Evolutionary conservation across 2,329 filamentous ascomycete genomes (phyloP), one percentile per base, ranked within the genome.

Genomic region (Microdochium bolleyi): DNA sequence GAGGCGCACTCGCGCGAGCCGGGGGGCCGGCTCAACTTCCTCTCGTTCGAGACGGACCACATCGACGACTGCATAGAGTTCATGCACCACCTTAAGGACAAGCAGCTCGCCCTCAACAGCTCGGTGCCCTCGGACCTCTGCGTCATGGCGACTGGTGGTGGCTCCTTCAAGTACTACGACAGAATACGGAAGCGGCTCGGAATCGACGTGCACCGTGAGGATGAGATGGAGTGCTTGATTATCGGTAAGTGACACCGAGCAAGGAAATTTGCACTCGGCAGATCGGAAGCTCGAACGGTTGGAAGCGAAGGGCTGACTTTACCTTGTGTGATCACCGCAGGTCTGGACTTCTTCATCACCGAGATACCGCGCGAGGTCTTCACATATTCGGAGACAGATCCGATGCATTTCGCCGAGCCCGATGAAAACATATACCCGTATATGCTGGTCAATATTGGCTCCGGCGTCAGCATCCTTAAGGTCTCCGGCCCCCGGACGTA

Each of bases 151-250:
- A 99, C 94, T 0, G 94, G 94, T 5, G 94, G 94, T 25, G 94
- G 94, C 21, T 92, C 94, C 4, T 97, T 89, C 77, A 96, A 97
- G 69, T 99, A 89, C 72, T 96, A 97, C 69, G 91, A 97, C 67
- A 86, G 84, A 69, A 90, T 99, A 61, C 85, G 84, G 64, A 82
- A 92, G 56, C 84, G 86, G 3, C 74, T 99, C 50, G 88, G 88
- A 14, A 89, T 96, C 1, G 88, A 96, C 65, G 91, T 99, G 21
- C 76, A 92, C 62, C 79, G 91, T 46, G 94, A 97, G 70, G 94
- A 99, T 64, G 94, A 99, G 73, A 99, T 99, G 94, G 91, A 96
- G 69, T 99, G 94, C 66, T 74, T 99, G 54, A 99, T 99, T 58
- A 94, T 94, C 63, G 91, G 89, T 91, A 69, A 58, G 75, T 59